Evolutionary conservation across 192 early-diverging fungal genomes (phyloP), one percentile per base, ranked within the genome.

Genomic region (Entomortierella chlamydospora): DNA sequence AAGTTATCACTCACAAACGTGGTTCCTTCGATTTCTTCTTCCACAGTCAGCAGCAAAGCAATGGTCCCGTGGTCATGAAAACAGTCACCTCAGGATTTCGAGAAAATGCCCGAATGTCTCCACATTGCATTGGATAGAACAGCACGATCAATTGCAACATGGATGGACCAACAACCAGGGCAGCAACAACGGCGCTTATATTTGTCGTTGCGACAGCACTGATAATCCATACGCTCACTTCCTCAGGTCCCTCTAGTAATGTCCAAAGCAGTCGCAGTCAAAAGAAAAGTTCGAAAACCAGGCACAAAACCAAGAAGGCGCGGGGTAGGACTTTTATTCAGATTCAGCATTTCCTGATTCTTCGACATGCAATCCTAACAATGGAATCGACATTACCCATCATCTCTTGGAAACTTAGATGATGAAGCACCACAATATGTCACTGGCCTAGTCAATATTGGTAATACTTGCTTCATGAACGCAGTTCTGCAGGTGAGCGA

Each of bases 401-500:
- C 25, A 15, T 57, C 4, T 20, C n/a, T 41, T 2, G 34, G 10
- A 10, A 37, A 37, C 10, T 4, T 45, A 60, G 52, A 49, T 31
- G 11, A 12, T 23, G 42, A 61, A 4, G 26, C 45, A 20, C 74
- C 66, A 12, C 54, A 60, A 23, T 78, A 70, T 65, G 67, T 78
- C 50, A 69, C 60, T 18, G 95, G 95, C 15, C 84, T 96, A 12
- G 83, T 90, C 68, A 96, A 96, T 66, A 71, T 93, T 67, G 94
- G 95, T 23, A 96, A 96, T 73, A 94, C 93, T 9, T 96, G 95
- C 81, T 96, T 95, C 76, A 88, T 96, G 86, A 96, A 96, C 68
- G 88, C 90, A 12, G 91, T 93, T 2, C 64, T 96, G 26, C 95
- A 93, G 87, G 92, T 88, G 23, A 57, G 22, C 15, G 15, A 10